Percentiles rank a stretch among this genome's conserved stretches.
Evolutionary conservation across 371 early-diverging fungal genomes (phyloP).

Genomic region (Mucor irregularis): DNA sequence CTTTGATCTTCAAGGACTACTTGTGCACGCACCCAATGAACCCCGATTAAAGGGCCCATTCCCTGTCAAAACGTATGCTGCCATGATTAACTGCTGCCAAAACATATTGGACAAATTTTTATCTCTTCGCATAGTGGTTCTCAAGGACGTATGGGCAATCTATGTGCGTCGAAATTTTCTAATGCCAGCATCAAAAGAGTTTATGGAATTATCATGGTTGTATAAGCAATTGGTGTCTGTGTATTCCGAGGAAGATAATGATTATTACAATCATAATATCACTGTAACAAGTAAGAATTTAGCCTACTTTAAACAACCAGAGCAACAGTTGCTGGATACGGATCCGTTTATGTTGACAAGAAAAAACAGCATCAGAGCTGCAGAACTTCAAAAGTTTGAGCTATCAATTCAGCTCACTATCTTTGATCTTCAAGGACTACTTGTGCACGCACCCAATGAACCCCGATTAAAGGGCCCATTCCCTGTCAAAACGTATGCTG

Average conservation of each 20-base stretch:
- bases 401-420: slow-evolving; percentile 67
- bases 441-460: slow-evolving; percentile 75
- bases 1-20: slow-evolving; percentile 59
- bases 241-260: neutral
- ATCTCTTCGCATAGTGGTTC: slow-evolving; percentile 66
- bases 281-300: too few relatives aligned
- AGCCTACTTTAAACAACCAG: too few relatives aligned
- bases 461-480: slow-evolving; percentile 85
- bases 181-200: slow-evolving; percentile 55
- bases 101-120: slow-evolving; percentile 72
- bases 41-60: slow-evolving; percentile 85
- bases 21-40: slow-evolving; percentile 75
- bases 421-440: slow-evolving; percentile 59
- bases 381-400: slow-evolving; percentile 65
- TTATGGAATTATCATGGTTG: slow-evolving; percentile 73
- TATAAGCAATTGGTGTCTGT: too few relatives aligned
- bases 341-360: slow-evolving; percentile 5
- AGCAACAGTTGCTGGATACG: too few relatives aligned
- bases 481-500: slow-evolving; percentile 64
- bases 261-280: too few relatives aligned
- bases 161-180: slow-evolving; percentile 56
- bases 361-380: slow-evolving; percentile 34
- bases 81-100: slow-evolving; percentile 70
- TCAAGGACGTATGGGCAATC: slow-evolving; percentile 62
- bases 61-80: slow-evolving; percentile 64